Conservation (phyloP, 2,329 filamentous ascomycete species). For the Dactylellina sp. region DNA sequence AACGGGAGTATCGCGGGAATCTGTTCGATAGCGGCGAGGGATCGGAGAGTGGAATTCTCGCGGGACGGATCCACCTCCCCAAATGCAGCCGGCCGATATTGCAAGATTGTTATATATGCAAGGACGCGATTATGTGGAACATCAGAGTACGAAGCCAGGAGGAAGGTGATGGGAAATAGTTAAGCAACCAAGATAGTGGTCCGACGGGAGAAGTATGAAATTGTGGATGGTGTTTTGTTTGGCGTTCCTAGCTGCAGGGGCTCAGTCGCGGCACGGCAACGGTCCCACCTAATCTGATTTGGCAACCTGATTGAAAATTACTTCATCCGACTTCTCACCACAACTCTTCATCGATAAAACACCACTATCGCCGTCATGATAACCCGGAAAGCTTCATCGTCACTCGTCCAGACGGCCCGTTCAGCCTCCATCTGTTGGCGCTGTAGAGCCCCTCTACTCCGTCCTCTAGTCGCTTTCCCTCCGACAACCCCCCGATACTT, state of each 20-base stretch:
- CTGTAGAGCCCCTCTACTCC: constrained; percentile 22
- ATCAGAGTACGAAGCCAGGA: neutral
- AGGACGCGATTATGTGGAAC: neutral
- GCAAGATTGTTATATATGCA: neutral
- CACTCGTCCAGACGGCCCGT: constrained; percentile 25
- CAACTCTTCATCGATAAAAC: neutral
- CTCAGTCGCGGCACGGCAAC: constrained; percentile 10
- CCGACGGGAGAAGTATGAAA: neutral
- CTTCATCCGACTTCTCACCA: neutral
- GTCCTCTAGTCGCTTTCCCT: constrained; percentile 25
- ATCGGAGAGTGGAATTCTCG: constrained; percentile 11
- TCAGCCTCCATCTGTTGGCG: constrained; percentile 39
- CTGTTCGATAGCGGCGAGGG: neutral
- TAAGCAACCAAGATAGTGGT: neutral
- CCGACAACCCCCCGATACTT: constrained; percentile 30
- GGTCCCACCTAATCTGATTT: neutral
- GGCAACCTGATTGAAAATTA: neutral
- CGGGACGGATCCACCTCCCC: constrained; percentile 24
- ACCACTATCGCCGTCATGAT: constrained; percentile 27
- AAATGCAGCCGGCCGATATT: neutral
- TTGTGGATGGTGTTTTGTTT: constrained; percentile 33
- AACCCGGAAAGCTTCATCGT: constrained; percentile 36
- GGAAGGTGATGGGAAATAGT: neutral
- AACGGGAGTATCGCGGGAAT: constrained; percentile 21
- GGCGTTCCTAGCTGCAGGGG: constrained; percentile 24